Conservation (phyloP, 176 grass and related monocot genomes). For the Oryza coarctata region DNA sequence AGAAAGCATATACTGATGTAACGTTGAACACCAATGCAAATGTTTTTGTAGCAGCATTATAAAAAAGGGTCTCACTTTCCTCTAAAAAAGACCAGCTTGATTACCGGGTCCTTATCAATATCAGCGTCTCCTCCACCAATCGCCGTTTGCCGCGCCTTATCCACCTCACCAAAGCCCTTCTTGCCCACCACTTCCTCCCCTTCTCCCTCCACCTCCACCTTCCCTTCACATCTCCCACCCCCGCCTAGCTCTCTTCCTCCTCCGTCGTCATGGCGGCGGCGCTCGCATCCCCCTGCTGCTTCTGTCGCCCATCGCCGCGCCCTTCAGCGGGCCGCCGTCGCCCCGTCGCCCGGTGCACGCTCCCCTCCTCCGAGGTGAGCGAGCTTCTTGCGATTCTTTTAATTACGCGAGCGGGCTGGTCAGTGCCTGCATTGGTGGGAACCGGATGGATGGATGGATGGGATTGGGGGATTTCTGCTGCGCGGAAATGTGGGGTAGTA, state of each 20-base stretch:
- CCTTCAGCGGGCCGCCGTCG: conserved; percentile 12
- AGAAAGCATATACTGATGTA: too few relatives aligned
- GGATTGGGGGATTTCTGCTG: neutral
- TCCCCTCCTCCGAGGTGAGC: conserved; percentile 46
- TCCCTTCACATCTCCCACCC: neutral
- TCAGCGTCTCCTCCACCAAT: conserved; percentile 42
- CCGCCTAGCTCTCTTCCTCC: neutral
- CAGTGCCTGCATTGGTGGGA: neutral
- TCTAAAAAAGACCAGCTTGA: too few relatives aligned
- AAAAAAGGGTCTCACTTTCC: too few relatives aligned
- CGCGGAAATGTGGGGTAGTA: conserved; percentile 20
- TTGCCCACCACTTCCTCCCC: too few relatives aligned
- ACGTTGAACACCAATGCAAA: too few relatives aligned
- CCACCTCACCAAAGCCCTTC: conserved; percentile 1
- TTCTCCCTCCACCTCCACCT: conserved; percentile 8
- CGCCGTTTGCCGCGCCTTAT: conserved; percentile 29
- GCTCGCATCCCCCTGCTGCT: conserved; percentile 65
- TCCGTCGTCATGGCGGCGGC: conserved; percentile 53
- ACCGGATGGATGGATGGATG: neutral
- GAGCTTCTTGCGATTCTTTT: neutral
- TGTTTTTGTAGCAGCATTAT: too few relatives aligned
- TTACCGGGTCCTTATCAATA: conserved; percentile 26
- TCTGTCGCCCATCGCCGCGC: conserved; percentile 21
- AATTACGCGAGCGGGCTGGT: neutral
- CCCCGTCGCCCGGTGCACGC: conserved; percentile 45